A percentile compares a stretch with the other conserved stretches of the same genome.
phyloP scores from a whole-genome alignment of 495 filamentous ascomycete species.

The Hyphodiscus hymeniophilus region DNA sequence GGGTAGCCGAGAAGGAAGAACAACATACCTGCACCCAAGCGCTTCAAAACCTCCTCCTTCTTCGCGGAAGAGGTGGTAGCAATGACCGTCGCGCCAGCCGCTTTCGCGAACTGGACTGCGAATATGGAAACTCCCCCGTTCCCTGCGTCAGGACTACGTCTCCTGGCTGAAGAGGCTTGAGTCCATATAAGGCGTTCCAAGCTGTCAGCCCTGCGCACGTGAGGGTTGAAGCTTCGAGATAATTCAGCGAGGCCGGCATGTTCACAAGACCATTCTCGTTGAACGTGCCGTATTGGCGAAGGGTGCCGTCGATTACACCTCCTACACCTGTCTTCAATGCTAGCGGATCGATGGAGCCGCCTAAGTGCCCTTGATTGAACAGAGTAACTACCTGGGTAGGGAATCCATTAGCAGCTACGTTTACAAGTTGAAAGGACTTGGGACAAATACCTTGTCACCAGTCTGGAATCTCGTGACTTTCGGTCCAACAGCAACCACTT shows the following conservation, averaged over 20 bases:
- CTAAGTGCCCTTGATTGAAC: constrained; percentile 73
- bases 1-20: too few species aligned
- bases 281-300: constrained; percentile 66
- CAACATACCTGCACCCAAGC: constrained; percentile 51
- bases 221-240: constrained; percentile 58
- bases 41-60: constrained; percentile 59
- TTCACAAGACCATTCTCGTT: constrained; percentile 61
- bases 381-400: constrained; percentile 50
- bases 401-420: too few species aligned
- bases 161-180: constrained; percentile 57
- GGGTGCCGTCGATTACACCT: constrained; percentile 59
- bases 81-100: constrained; percentile 72
- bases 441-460: constrained; percentile 51
- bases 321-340: constrained; percentile 53
- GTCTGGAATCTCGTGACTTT: constrained; percentile 50
- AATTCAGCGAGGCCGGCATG: constrained; percentile 52
- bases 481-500: constrained; percentile 58
- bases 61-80: constrained; percentile 63
- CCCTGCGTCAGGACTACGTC: constrained; percentile 70
- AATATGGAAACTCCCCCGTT: constrained; percentile 80
- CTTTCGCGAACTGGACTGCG: constrained; percentile 76
- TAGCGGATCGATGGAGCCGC: constrained; percentile 40
- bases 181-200: constrained; percentile 77
- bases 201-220: constrained; percentile 68
- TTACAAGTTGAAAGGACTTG: too few species aligned